Evolutionary conservation across 23 red algal genomes (phyloP).

Genomic region (Gracilariopsis chorda): DNA sequence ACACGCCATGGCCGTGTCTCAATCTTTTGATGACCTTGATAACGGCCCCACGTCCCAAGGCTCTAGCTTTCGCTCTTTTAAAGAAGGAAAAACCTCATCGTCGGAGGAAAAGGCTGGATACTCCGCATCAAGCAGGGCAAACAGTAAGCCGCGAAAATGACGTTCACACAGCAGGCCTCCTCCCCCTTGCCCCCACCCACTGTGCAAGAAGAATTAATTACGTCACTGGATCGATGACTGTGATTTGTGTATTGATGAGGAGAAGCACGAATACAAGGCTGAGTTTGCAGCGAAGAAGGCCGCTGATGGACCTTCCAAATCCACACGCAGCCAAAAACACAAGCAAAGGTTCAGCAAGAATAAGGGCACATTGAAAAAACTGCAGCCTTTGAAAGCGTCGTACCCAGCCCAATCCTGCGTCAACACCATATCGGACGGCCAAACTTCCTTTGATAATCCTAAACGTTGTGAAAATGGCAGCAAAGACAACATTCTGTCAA

Average conservation of each 20-base stretch:
- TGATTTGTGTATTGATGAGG: background rate
- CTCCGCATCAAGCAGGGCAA: too few species aligned
- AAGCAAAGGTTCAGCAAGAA: background rate
- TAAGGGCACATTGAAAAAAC: background rate
- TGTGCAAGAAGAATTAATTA: background rate
- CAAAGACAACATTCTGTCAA: too few species aligned
- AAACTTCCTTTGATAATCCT: too few species aligned
- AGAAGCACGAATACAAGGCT: background rate
- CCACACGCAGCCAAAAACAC: background rate
- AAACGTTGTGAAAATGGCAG: too few species aligned
- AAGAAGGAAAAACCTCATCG: too few species aligned
- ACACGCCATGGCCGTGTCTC: too few species aligned
- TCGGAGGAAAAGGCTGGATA: too few species aligned
- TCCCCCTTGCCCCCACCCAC: background rate
- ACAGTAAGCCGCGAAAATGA: too few species aligned
- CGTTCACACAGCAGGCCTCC: background rate
- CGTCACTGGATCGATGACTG: conserved; percentile 23
- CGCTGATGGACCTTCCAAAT: background rate
- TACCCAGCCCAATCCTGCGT: background rate
- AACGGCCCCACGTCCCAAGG: background rate
- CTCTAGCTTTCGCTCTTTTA: too few species aligned
- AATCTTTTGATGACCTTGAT: background rate
- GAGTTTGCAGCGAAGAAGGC: background rate
- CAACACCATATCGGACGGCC: background rate
- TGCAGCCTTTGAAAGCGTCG: too few species aligned